Evolutionary conservation across 2,329 filamentous ascomycete genomes (phyloP).

Genomic region (Nannizziopsis barbatae): DNA sequence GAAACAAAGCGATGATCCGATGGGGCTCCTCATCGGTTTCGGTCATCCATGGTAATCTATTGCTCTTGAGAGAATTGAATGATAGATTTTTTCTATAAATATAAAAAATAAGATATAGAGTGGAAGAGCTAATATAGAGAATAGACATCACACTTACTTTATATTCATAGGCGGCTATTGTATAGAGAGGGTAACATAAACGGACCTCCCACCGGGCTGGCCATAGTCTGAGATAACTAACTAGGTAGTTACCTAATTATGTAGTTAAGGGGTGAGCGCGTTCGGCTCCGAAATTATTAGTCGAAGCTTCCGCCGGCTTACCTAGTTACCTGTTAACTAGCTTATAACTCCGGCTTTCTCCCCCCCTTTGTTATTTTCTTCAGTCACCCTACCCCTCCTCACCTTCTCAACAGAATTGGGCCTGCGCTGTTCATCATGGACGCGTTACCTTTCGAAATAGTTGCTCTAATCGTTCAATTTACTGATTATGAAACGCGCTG

Average conservation of each 20-base stretch:
- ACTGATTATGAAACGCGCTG: background rate
- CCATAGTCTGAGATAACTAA: no score
- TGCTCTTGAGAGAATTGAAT: background rate
- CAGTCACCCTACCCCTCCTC: background rate
- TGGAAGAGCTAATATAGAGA: no score
- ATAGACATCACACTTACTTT: no score
- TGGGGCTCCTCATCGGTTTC: conserved; percentile 28
- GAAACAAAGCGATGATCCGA: conserved; percentile 25
- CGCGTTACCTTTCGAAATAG: conserved; percentile 5
- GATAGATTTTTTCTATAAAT: background rate
- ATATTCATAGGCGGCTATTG: no score
- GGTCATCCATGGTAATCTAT: conserved; percentile 20
- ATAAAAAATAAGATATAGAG: background rate
- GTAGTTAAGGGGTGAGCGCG: no score
- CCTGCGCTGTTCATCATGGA: background rate
- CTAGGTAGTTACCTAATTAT: no score
- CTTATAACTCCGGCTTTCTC: background rate
- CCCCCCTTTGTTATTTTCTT: background rate
- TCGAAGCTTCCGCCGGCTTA: background rate
- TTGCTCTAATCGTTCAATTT: conserved; percentile 6
- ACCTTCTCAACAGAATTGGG: no score
- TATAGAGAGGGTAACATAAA: no score
- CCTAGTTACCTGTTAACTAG: background rate
- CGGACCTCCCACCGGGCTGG: no score
- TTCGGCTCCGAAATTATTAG: no score